Base-by-base conservation (phyloP, 2,329 filamentous ascomycete species). In the Zarea fungicola region DNA sequence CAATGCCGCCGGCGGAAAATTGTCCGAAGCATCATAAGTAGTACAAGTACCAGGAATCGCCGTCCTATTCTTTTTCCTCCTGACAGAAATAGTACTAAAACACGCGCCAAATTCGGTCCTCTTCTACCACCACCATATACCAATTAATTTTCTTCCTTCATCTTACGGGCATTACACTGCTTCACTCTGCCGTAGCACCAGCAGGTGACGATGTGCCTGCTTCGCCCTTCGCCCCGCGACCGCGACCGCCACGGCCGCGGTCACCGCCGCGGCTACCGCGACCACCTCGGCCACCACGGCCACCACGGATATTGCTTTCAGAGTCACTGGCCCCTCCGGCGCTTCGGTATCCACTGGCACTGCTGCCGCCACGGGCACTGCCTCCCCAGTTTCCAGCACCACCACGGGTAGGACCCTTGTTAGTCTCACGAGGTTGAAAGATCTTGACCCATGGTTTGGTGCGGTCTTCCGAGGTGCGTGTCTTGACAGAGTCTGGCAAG, bases 381-480 rank as follows among this genome's bases (percentile, higher is more conserved):
- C 75, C 78, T 40, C 83, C 83, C 81, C 82, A 85, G 58, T 75
- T 84, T 40, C 81, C 82, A 29, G 82, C 80, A 47, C 83, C 83
- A 45, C 83, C 83, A 41, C 87, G 81, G 57, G 65, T 78, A 60
- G 59, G 68, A 55, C 75, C 80, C 60, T 77, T 79, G 53, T n/a
- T n/a, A n/a, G 65, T 75, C 58, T 80, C 78, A 57, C 80, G 82
- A 40, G 86, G 84, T 61, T 87, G 81, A 71, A 90, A 96, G 61
- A 90, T 80, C 73, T 90, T 90, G 52, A 95, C 83, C 49, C 89
- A 80, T 13, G 89, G 88, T 68, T 86, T 87, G 54, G 84, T 85
- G 54, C 87, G 83, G 55, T 89, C 86, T 59, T 85, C 84, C 26
- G 81, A 77, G 34, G 78, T 78, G 55, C 81, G 78, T 55, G 83